Evolutionary conservation across 257 asterid species (phyloP).

Genomic region (Solanum piurae): DNA sequence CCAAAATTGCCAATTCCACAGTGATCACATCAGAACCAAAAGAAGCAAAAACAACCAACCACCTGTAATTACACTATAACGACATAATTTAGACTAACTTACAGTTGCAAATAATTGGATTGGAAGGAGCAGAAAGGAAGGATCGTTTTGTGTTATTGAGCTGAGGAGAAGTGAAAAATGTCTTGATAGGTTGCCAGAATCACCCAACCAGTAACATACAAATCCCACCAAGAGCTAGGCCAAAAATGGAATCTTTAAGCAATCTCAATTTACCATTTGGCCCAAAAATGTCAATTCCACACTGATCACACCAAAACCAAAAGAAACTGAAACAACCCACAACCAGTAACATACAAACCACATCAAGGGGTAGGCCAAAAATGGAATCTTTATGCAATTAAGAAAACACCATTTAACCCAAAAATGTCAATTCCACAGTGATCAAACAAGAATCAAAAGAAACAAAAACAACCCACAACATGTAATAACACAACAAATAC

Average conservation of each 20-base stretch:
- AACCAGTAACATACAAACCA: not conserved
- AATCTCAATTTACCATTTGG: not conserved
- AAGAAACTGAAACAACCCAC: not conserved
- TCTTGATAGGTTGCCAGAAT: slow-evolving; percentile 43
- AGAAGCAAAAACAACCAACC: not conserved
- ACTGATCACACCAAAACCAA: not conserved
- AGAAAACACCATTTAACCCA: not conserved
- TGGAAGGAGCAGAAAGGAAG: slow-evolving; percentile 89
- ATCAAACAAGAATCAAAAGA: not conserved
- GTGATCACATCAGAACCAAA: not conserved
- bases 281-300: not conserved
- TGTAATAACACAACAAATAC: not conserved
- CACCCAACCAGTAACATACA: slow-evolving; percentile 44
- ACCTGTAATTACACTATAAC: not conserved
- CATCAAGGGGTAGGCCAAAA: not conserved
- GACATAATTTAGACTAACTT: slow-evolving; percentile 5
- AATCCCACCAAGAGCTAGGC: not conserved
- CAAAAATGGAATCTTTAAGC: not conserved
- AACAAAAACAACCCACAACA: not conserved
- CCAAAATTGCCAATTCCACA: not conserved
- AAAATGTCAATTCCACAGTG: not conserved
- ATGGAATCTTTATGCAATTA: not conserved
- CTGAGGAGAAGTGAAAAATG: slow-evolving; percentile 61
- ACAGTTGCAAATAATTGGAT: slow-evolving; percentile 85
- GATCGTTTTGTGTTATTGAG: slow-evolving; percentile 70